Conservation (phyloP, 169 alveolate genomes). For the Plasmodium inui region DNA sequence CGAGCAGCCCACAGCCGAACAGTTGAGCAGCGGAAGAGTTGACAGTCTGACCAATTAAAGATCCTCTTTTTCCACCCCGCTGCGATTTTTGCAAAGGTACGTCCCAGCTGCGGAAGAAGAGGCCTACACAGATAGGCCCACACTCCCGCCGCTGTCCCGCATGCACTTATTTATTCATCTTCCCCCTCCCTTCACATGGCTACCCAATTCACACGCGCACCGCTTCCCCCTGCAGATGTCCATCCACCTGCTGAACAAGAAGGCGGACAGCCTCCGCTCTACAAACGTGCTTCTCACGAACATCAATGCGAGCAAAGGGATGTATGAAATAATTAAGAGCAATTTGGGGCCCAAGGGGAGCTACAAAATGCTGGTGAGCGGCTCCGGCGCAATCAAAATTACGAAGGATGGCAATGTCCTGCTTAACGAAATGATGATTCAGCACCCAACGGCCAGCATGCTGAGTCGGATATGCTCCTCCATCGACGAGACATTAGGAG, state of each 20-base stretch:
- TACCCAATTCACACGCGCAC: neutral
- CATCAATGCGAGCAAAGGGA: constrained; percentile 97
- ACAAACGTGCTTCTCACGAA: constrained; percentile 97
- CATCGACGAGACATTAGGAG: constrained; percentile 99
- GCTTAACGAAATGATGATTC: constrained; percentile 98
- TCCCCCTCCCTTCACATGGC: neutral
- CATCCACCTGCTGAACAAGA: constrained; percentile 91
- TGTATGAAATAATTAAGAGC: constrained; percentile 95
- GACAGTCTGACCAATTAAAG: neutral
- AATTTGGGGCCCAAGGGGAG: constrained; percentile 99
- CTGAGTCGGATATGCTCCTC: constrained; percentile 99
- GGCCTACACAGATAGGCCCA: neutral
- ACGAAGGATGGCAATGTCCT: constrained; percentile 98
- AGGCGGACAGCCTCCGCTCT: constrained; percentile 96
- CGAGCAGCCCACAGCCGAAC: neutral
- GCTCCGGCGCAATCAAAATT: constrained; percentile 95
- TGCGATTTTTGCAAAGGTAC: neutral
- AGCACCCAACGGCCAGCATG: constrained; percentile 99
- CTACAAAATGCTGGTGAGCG: constrained; percentile 98
- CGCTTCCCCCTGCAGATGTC: constrained; percentile 77
- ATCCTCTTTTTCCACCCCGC: neutral
- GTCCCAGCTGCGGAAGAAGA: neutral
- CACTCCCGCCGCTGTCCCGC: neutral
- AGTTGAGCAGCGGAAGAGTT: too few species aligned
- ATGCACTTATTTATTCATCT: neutral